Conservation (phyloP, 345 rosid species). For the Euphorbia lathyris region DNA sequence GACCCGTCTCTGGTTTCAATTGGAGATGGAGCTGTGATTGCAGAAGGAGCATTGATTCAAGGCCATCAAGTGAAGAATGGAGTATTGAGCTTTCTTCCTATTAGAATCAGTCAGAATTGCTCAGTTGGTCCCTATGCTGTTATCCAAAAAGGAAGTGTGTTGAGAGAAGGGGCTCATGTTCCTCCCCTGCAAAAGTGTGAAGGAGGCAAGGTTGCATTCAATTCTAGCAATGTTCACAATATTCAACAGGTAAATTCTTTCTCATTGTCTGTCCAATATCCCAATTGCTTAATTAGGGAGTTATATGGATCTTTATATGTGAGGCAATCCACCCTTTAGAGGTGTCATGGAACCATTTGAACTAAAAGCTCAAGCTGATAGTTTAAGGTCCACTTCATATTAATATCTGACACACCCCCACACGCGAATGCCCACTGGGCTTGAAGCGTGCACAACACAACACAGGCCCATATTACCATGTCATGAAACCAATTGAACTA, state of each 20-base stretch:
- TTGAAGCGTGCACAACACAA: too few relatives aligned
- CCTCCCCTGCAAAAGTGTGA: constrained; percentile 49
- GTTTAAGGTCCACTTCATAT: too few relatives aligned
- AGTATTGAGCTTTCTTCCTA: constrained; percentile 43
- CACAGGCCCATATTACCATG: too few relatives aligned
- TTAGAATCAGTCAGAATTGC: constrained; percentile 45
- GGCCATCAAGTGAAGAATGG: constrained; percentile 60
- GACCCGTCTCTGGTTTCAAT: constrained; percentile 61
- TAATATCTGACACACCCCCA: too few relatives aligned
- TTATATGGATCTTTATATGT: too few relatives aligned
- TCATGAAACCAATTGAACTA: too few relatives aligned
- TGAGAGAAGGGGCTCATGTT: constrained; percentile 47
- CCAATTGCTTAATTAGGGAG: too few relatives aligned
- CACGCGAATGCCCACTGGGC: too few relatives aligned
- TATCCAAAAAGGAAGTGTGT: constrained; percentile 51
- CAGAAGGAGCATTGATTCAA: constrained; percentile 65
- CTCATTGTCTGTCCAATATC: too few relatives aligned
- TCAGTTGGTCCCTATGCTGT: constrained; percentile 62
- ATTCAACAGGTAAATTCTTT: constrained; percentile 29
- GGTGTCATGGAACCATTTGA: too few relatives aligned
- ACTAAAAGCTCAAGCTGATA: too few relatives aligned
- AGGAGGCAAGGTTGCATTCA: constrained; percentile 32
- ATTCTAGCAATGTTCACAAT: constrained; percentile 23
- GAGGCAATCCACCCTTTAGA: too few relatives aligned
- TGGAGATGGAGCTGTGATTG: constrained; percentile 56